Base-by-base conservation (phyloP, 164 flowering plant species). In the Aristolochia contorta region DNA sequence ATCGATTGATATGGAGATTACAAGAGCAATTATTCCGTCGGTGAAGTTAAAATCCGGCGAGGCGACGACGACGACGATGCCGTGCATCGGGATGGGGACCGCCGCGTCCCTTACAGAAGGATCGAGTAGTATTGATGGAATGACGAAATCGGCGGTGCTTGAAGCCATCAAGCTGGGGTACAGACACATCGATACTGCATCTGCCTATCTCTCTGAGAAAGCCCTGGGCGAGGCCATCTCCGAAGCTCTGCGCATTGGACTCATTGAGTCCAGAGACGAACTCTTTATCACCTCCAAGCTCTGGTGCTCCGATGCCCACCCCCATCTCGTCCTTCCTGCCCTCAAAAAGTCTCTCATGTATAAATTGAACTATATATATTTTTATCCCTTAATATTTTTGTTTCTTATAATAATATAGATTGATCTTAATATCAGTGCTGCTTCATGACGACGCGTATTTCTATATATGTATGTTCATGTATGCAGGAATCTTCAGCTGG, bases 401-500 rank as follows among this genome's bases (percentile, higher is more conserved):
- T 7, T 8, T 30, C 45, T 56, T 56, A 2, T 27, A 23, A n/a
- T 14, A 21, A 21, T 4, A 1, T 23, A n/a, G 5, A 8, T 1
- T 5, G 9, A 4, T 2, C 7, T 27, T 4, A 4, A 56, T 15
- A 1, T 21, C 3, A n/a, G 4, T 27, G 1, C 25, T 8, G 16
- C 24, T 23, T 24, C 9, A 10, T 12, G 1, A 25, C 33, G 3
- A 5, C 9, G 9, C 20, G 16, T 27, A 27, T 27, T 2, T 27
- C 2, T 27, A 27, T 27, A 27, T 27, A 27, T 27, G 30, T 27
- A n/a, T 27, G 30, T 27, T 2, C 5, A 5, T 27, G 30, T 27
- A 5, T 27, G 5, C 21, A 78, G 77, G 77, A 72, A 66, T 15
- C 69, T 76, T 41, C 53, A 65, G 53, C 12, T 79, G 58, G 82